Base-by-base conservation (phyloP, 2,329 filamentous ascomycete species). In the Fusarium nodosum region DNA sequence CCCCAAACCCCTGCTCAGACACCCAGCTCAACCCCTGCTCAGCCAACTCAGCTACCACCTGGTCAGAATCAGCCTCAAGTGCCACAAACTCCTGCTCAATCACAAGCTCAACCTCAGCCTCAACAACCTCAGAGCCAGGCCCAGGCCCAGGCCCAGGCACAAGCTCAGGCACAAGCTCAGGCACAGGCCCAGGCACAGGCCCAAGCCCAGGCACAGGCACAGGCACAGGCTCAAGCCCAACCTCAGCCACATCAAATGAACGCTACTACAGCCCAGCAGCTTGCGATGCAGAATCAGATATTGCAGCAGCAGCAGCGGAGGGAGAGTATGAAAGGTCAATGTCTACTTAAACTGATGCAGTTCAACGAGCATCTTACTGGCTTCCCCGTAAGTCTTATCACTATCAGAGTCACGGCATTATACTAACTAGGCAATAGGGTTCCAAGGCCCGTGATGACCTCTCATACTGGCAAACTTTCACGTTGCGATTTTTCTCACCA, bases 401-500 rank as follows among this genome's bases (percentile, higher is more conserved):
- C 24, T 15, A 31, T 47, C 15, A 13, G 34, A 13, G 24, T n/a
- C 7, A 2, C 11, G 26, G 34, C 52, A 38, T 68, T 42, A 68
- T 41, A 22, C 51, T 41, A 51, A 56, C 31, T 36, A 59, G 28
- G 30, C 9, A 13, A 28, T 74, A 88, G 86, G 85, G 83, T 52
- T 78, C 83, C 16, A 89, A 88, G 74, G 85, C 87, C 69, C 86
- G 87, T 64, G 89, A 91, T 62, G 91, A 94, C 74, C 80, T 97
- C 7, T 80, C 83, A 1, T 91, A 93, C 74, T 98, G 95, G 95
- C 87, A 91, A 69, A 80, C 81, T 7, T 96, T 97, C 73, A 93
- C 97, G 20, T 82, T 86, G 38, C 88, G 87, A 47, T 97, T 97
- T 80, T 99, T 97, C 79, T 91, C 93, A 0, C 85, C 87, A 1